These are phyloP conservation scores for Grifola frondosa DNA, from an alignment of 1,284 basidiomycete genomes.

Conservation along the genomic window DNA sequence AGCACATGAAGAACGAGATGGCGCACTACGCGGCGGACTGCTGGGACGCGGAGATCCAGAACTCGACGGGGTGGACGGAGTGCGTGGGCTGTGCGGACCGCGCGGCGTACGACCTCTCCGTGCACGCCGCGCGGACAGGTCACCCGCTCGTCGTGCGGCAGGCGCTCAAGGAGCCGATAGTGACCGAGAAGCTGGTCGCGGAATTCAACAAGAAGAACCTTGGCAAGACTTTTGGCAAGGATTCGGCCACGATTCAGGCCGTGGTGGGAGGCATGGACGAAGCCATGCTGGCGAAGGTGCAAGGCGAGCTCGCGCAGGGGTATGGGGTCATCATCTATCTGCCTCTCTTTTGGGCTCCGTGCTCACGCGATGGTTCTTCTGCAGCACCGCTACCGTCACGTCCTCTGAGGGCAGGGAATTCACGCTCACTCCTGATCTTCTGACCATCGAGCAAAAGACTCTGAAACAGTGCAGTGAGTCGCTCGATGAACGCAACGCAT, in stretches of 20 bases:
- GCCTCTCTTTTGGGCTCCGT: constrained; percentile 18
- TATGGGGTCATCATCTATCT: constrained; percentile 37
- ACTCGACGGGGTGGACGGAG: constrained; percentile 96
- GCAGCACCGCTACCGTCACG: constrained; percentile 48
- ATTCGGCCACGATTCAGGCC: constrained; percentile 74
- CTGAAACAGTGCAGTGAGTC: constrained; percentile 86
- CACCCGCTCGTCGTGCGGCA: constrained; percentile 81
- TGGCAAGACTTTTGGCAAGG: constrained; percentile 90
- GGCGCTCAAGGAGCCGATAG: constrained; percentile 79
- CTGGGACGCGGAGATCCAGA: constrained; percentile 99
- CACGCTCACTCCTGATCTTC: constrained; percentile 71
- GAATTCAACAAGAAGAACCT: constrained; percentile 88
- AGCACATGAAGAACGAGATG: constrained; percentile 99
- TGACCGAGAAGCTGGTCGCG: constrained; percentile 71
- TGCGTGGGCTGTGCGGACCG: constrained; percentile 99
- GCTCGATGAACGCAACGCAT: no score
- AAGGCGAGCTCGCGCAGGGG: constrained; percentile 77
- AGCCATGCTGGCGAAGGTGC: constrained; percentile 65
- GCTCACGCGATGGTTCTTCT: constrained; percentile 20
- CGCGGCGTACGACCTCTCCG: constrained; percentile 88
- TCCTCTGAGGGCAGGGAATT: constrained; percentile 68
- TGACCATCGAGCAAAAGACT: constrained; percentile 83
- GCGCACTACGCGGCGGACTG: constrained; percentile 99
- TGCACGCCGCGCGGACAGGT: constrained; percentile 58
- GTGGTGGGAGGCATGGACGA: constrained; percentile 72